Evolutionary conservation across 2,329 filamentous ascomycete genomes (phyloP).

Genomic region (Aspergillus nomiae): DNA sequence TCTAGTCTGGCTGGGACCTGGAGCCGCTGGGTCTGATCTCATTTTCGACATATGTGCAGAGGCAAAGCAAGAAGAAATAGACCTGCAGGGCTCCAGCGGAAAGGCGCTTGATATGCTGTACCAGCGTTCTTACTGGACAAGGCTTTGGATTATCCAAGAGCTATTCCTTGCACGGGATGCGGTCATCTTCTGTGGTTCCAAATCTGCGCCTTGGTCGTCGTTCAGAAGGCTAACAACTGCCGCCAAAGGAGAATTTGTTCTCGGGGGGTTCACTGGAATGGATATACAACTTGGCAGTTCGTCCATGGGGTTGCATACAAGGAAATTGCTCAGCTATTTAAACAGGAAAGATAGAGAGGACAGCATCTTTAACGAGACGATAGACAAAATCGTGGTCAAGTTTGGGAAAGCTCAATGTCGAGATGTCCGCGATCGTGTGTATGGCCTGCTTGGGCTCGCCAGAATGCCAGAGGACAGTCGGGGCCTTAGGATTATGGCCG

Average conservation of each 20-base stretch:
- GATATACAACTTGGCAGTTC: background rate
- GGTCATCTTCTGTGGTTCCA: background rate
- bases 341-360: rapidly evolving
- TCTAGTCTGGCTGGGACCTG: background rate
- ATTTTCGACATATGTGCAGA: background rate
- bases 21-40: background rate
- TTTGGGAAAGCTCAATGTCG: background rate
- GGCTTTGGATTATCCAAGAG: background rate
- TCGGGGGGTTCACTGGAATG: background rate
- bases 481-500: background rate
- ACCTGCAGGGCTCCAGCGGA: background rate
- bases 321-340: background rate
- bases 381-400: background rate
- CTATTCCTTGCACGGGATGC: background rate
- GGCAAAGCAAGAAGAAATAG: background rate
- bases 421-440: background rate
- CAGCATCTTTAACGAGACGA: too few species aligned
- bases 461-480: background rate
- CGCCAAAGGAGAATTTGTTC: background rate
- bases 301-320: background rate
- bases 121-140: background rate
- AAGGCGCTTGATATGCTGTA: background rate
- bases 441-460: background rate
- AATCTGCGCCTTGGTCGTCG: background rate
- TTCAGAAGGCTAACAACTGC: background rate